Base-by-base conservation (phyloP, 345 rosid genomes). In the Lepidium sativum region DNA sequence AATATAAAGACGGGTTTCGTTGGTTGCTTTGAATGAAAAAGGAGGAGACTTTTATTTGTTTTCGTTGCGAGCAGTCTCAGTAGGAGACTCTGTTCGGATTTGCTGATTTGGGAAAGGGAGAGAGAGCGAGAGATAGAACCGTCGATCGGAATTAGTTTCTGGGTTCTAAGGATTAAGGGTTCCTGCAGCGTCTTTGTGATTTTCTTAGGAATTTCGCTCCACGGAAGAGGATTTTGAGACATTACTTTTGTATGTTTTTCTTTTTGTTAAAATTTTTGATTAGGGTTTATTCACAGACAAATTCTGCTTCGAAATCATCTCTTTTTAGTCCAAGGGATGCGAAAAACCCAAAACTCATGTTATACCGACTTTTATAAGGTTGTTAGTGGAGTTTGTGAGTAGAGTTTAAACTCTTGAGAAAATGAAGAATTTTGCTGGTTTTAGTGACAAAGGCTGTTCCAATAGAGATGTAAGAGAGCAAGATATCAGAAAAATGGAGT, bases 401-500 rank as follows among this genome's bases (percentile, higher is more conserved):
- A 0, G 3, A 2, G 3, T n/a, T n/a, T n/a, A 23, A 2, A 4
- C 23, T 57, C 37, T 58, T 40, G 12, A 10, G 33, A 12, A 37
- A 13, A 14, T 25, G 2, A 40, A 7, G 39, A 18, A 9, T 35
- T 15, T 48, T 51, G 49, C 29, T 11, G 18, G 11, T 69, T 69
- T 37, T 69, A 58, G 45, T 32, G 73, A 41, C 4, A 40, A 67
- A 69, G 48, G 11, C 52, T 69, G 62, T 61, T 69, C 37, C 74
- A 60, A 52, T 69, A 4, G 54, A 32, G 45, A 60, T 32, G 38
- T 16, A 32, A 60, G 5, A 2, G 54, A 60, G n/a, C 9, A 25
- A 52, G 6, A 0, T 34, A 15, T 42, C 47, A 21, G 3, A 55
- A 21, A 57, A 48, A 57, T 34, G 6, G 38, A 60, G 39, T 6